Evolutionary conservation across 192 early-diverging fungal genomes (phyloP), one percentile per base, ranked within the genome.

Genomic region (Backusella psychrophila): DNA sequence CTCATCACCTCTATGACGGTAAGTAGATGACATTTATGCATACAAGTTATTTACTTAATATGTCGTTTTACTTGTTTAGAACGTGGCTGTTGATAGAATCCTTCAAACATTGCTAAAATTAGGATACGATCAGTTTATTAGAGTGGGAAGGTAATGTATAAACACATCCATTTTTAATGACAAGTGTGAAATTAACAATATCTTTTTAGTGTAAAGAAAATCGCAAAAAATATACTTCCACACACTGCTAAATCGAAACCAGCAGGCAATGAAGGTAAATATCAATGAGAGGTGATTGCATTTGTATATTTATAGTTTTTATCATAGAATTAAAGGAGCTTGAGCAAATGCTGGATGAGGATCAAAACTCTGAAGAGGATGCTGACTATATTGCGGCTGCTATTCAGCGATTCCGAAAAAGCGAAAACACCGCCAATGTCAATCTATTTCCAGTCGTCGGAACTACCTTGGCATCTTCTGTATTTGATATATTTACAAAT

Each of bases 401-500:
- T 4, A 79, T 92, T 29, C 80, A 80, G 65, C 80, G 80, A n/a
- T 92, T 91, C 70, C 73, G 84, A 69, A 84, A 81, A 59, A 78
- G 81, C 17, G 89, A 92, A 68, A 90, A 90, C 52, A 67, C 81
- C 23, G 73, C 82, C 23, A 41, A 87, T 66, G 71, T 91, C 12
- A 74, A 77, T 70, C 78, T 79, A 36, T 79, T 84, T 19, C 73
- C 90, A 75, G 86, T 94, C 21, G 71, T 94, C 74, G 94, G 95
- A 8, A 89, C 88, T 0, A 98, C 97, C 0, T 97, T 96, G 72
- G 80, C 91, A 21, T 93, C 97, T 0, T 92, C 95, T 2, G 83
- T 85, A 0, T 93, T 94, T 73, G 94, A 95, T 34, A 80, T 90
- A 3, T 77, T 98, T 31, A 86, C 89, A 39, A 77, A 84, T 2